Evolutionary conservation across 2,329 filamentous ascomycete genomes (phyloP), one percentile per base, ranked within the genome.

Genomic region (Aspergillus udagawae): DNA sequence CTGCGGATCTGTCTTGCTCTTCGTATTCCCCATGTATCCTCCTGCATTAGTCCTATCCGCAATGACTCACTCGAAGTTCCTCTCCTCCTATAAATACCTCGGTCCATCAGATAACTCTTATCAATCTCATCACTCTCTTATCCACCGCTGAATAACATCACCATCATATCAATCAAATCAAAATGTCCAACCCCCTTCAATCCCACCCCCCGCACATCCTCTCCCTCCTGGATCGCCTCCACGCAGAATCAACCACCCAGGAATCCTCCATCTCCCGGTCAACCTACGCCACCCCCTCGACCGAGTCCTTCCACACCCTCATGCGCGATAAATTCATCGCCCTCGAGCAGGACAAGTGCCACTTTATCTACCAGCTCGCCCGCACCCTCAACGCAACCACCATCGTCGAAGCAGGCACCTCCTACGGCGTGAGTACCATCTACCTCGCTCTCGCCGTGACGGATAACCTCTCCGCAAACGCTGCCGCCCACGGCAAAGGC

Each of bases 381-480:
- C 76, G 77, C 3, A 73, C 78, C 10, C 80, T 71, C 9, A 75
- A 78, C 1, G 83, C 84, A 0, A 73, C 72, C 1, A 77, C 77
- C 45, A 72, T 86, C 23, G 79, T 87, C 41, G 84, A 87, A 65
- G 83, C 82, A 0, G 85, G 84, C 1, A 87, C 85, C 0, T 82
- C 79, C 45, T 87, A 84, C 56, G 85, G 85, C 2, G 79, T 87
- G 1, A 84, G 80, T 55, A 86, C 84, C 0, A 84, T 87, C 48
- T 87, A 86, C 58, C 77, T 87, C 1, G 83, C 84, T 0, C 73
- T 86, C 2, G 85, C 83, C 0, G 81, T 83, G 0, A 76, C 75
- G 0, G 75, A 82, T 54, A 85, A 82, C 56, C 74, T 72, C 0
- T 63, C 60, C 0, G 58, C 23, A 25, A 25, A 2, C 3, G 23